Evolutionary conservation across 148 eudicot genomes (phyloP).

Genomic region (Silene uniflora): DNA sequence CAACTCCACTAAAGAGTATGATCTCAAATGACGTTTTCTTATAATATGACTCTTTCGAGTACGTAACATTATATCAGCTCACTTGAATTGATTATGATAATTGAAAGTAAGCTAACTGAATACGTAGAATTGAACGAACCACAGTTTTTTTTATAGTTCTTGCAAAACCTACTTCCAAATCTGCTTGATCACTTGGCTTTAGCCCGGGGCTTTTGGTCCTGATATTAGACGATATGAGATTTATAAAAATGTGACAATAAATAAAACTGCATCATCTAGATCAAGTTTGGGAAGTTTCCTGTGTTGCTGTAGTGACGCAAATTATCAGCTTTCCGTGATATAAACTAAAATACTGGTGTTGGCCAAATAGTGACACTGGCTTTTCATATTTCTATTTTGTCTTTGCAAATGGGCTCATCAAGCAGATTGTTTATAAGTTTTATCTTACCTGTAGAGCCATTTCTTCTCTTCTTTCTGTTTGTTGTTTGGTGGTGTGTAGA

Average conservation of each 20-base stretch:
- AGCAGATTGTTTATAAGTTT: conserved; percentile 13
- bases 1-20: too few relatives aligned
- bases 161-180: neutral
- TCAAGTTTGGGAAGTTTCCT: neutral
- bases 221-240: neutral
- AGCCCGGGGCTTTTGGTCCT: neutral
- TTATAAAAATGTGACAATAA: neutral
- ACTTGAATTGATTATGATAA: neutral
- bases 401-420: conserved; percentile 11
- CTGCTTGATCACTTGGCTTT: neutral
- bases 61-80: too few relatives aligned
- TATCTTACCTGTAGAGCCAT: conserved; percentile 45
- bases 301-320: neutral
- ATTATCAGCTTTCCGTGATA: neutral
- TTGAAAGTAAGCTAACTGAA: neutral
- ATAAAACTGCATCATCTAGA: conserved; percentile 1
- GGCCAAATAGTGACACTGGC: conserved; percentile 7
- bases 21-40: too few relatives aligned
- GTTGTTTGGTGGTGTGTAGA: conserved; percentile 55
- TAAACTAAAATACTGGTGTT: neutral
- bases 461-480: conserved; percentile 30
- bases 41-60: too few relatives aligned
- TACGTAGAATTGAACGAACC: neutral
- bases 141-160: neutral
- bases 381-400: conserved; percentile 14